Evolutionary conservation across 805 yeast species (phyloP).

Genomic region (Yamadazyma olivae): DNA sequence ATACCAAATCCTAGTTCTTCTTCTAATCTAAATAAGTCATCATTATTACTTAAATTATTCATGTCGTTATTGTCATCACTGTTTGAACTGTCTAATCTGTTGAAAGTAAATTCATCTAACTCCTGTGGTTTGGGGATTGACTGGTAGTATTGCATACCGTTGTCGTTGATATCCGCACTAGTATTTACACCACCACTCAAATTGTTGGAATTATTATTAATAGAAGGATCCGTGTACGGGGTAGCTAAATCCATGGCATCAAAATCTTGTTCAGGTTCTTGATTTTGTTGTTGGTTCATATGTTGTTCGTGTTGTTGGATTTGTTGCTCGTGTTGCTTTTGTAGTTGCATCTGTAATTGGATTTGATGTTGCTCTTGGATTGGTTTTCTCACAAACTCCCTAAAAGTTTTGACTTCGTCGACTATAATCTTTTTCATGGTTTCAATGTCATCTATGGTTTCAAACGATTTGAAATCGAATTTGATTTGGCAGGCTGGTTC

Average conservation of each 20-base stretch:
- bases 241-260: slow-evolving; percentile 13
- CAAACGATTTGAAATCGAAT: slow-evolving; percentile 82
- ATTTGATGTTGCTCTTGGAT: slow-evolving; percentile 50
- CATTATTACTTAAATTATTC: slow-evolving; percentile 13
- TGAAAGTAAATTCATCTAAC: slow-evolving; percentile 33
- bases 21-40: slow-evolving; percentile 36
- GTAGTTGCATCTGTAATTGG: slow-evolving; percentile 31
- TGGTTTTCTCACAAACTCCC: slow-evolving; percentile 80
- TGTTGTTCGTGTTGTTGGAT: slow-evolving; percentile 12
- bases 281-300: slow-evolving; percentile 18
- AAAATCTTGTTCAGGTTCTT: slow-evolving; percentile 12
- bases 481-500: slow-evolving; percentile 80
- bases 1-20: slow-evolving; percentile 45
- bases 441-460: slow-evolving; percentile 75
- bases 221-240: slow-evolving; percentile 10
- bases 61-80: slow-evolving; percentile 7
- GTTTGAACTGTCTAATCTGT: slow-evolving; percentile 5
- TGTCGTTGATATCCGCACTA: slow-evolving; percentile 13
- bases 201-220: slow-evolving; percentile 14
- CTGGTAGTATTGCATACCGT: slow-evolving; percentile 28
- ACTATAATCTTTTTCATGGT: slow-evolving; percentile 73
- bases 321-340: slow-evolving; percentile 25
- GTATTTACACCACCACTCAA: slow-evolving; percentile 17
- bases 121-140: slow-evolving; percentile 44
- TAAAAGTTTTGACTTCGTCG: slow-evolving; percentile 73